Evolutionary conservation across 495 filamentous ascomycete species (phyloP).

Genomic region (Penicillium bialowiezense): DNA sequence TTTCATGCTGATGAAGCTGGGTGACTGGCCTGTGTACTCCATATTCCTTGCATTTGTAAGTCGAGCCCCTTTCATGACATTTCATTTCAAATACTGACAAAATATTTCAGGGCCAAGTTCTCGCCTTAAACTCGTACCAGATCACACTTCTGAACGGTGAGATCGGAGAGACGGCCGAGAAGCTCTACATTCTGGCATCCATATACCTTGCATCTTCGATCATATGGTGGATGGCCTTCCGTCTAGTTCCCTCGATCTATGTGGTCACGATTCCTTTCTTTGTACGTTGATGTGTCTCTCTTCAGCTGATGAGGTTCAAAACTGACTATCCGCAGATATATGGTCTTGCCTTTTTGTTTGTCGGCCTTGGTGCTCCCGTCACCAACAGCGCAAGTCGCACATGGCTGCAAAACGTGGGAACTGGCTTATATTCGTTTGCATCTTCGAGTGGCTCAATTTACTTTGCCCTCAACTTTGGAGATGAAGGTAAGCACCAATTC

Average conservation of each 20-base stretch:
- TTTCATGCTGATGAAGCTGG: conserved; percentile 43
- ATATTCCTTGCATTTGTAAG: conserved; percentile 51
- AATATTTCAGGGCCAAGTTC: conserved; percentile 54
- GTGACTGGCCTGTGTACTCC: conserved; percentile 70
- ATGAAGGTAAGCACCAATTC: conserved; percentile 26
- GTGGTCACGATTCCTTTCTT: conserved; percentile 58
- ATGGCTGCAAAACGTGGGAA: conserved; percentile 48
- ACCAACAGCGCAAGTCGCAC: conserved; percentile 34
- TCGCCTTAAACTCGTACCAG: conserved; percentile 70
- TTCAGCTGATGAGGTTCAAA: not conserved
- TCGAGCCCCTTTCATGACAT: not conserved
- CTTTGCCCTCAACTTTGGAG: conserved; percentile 53
- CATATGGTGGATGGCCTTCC: conserved; percentile 64
- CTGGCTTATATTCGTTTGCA: conserved; percentile 43
- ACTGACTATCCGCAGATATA: conserved; percentile 31
- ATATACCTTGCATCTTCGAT: conserved; percentile 62
- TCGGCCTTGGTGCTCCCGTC: conserved; percentile 58
- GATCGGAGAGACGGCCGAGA: conserved; percentile 57
- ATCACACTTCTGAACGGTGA: conserved; percentile 66
- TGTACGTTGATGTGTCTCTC: conserved; percentile 23
- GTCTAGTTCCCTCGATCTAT: conserved; percentile 57
- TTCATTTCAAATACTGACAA: conserved; percentile 2
- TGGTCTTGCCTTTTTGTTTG: conserved; percentile 63
- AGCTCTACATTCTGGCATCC: conserved; percentile 64
- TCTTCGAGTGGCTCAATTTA: conserved; percentile 50